phyloP scores from a whole-genome alignment of 2,329 filamentous ascomycete species.

The Blastomyces emzantsi region DNA sequence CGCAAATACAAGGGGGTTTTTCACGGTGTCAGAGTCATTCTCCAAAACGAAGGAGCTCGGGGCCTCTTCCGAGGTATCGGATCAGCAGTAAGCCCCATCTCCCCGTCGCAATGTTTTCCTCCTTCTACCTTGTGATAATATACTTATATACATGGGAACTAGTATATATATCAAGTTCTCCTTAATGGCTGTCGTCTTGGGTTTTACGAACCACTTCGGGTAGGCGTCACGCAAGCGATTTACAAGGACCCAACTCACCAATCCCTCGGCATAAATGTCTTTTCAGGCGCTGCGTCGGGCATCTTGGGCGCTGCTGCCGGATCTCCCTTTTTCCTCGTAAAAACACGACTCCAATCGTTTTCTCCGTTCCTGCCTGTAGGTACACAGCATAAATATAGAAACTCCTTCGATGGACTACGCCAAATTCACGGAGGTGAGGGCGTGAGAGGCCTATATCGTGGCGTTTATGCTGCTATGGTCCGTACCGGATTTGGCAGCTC shows the following conservation, averaged over 20 bases:
- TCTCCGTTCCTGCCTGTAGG: slow-evolving; percentile 89
- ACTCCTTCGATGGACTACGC: slow-evolving; percentile 70
- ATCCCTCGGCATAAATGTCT: slow-evolving; percentile 83
- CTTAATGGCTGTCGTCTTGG: slow-evolving; percentile 94
- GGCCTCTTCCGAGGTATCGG: slow-evolving; percentile 85
- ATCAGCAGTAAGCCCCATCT: slow-evolving; percentile 52
- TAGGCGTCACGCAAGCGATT: slow-evolving; percentile 57
- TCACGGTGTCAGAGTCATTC: slow-evolving; percentile 82
- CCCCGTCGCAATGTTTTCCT: not conserved
- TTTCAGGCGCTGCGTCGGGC: slow-evolving; percentile 80
- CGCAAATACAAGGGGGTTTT: slow-evolving; percentile 85
- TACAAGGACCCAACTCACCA: slow-evolving; percentile 67
- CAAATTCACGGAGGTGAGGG: slow-evolving; percentile 75
- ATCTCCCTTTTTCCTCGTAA: slow-evolving; percentile 95
- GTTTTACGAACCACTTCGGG: slow-evolving; percentile 93
- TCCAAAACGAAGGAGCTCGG: slow-evolving; percentile 76
- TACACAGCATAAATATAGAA: slow-evolving; percentile 89
- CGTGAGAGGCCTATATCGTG: slow-evolving; percentile 72
- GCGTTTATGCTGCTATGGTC: slow-evolving; percentile 89
- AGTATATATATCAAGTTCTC: slow-evolving; percentile 92
- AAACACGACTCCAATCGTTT: slow-evolving; percentile 90
- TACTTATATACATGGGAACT: not conserved
- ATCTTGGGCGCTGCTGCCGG: slow-evolving; percentile 87
- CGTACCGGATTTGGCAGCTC: slow-evolving; percentile 92
- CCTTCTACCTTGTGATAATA: not conserved